These are phyloP conservation scores for Nakazawaea ishiwadae DNA, from an alignment of 805 yeast species.

Conservation along the genomic window DNA sequence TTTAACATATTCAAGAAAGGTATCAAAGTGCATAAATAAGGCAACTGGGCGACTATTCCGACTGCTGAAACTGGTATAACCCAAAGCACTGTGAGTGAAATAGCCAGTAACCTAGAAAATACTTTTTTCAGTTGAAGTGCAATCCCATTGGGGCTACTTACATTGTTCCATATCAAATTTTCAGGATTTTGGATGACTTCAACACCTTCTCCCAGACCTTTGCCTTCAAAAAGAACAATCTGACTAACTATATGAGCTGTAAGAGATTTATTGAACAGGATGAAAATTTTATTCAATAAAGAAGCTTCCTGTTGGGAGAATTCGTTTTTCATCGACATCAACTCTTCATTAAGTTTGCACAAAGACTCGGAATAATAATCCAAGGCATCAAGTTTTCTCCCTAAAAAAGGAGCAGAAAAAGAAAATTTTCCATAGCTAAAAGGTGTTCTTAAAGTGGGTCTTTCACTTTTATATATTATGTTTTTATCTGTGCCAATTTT, in stretches of 20 bases:
- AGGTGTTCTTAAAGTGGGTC: background rate
- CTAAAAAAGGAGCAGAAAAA: constrained; percentile 7
- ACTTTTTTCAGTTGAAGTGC: too few species aligned
- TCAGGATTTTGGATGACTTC: constrained; percentile 54
- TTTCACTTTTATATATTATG: background rate
- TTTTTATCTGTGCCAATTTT: too few species aligned
- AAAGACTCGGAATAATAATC: constrained; percentile 7
- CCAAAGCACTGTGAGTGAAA: constrained; percentile 54
- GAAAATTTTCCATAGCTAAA: background rate
- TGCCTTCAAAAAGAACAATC: constrained; percentile 38
- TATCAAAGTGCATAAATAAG: constrained; percentile 53
- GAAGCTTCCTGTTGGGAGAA: too few species aligned
- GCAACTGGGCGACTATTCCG: constrained; percentile 71
- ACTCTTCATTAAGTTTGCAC: too few species aligned
- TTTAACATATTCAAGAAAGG: constrained; percentile 59
- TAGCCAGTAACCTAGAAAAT: constrained; percentile 43
- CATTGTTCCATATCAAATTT: constrained; percentile 70
- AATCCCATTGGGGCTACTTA: constrained; percentile 35
- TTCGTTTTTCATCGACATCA: too few species aligned
- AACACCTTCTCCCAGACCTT: constrained; percentile 38
- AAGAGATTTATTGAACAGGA: constrained; percentile 52
- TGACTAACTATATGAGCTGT: constrained; percentile 66
- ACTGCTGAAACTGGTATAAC: constrained; percentile 81
- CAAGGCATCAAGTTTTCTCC: background rate
- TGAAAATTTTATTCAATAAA: constrained; percentile 45